A percentile compares a stretch with the other conserved stretches of the same genome.
phyloP scores from a whole-genome alignment of 202 grass and related monocot genomes.

The Zoysia matrella region DNA sequence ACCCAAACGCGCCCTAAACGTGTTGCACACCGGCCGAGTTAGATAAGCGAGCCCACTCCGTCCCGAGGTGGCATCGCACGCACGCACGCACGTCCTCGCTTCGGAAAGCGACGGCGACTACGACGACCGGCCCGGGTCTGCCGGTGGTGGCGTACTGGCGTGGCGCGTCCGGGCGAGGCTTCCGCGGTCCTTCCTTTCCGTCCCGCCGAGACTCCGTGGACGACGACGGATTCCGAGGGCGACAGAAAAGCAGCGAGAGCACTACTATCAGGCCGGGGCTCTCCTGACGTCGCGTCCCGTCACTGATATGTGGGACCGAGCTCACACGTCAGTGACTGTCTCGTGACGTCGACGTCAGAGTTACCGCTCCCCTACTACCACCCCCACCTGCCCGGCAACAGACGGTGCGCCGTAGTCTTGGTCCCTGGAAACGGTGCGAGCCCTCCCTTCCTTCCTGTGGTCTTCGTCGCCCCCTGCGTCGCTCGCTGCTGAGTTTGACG shows the following conservation, averaged over 20 bases:
- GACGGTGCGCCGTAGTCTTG: background rate
- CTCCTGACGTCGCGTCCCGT: no score
- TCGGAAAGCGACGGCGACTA: background rate
- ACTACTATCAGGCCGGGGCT: background rate
- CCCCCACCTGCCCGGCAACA: background rate
- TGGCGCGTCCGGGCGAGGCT: background rate
- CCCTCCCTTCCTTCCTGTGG: background rate
- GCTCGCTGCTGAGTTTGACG: background rate
- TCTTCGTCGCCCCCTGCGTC: background rate
- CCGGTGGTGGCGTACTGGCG: conserved; percentile 1
- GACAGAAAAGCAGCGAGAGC: background rate
- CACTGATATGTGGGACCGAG: no score
- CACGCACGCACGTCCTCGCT: no score
- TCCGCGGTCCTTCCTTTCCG: background rate
- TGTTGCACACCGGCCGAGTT: background rate
- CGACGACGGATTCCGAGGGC: background rate
- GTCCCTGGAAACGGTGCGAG: no score
- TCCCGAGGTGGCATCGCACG: no score
- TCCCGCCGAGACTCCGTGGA: no score
- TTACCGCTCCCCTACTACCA: no score
- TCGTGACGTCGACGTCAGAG: no score
- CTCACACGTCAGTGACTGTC: no score
- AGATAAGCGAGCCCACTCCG: background rate
- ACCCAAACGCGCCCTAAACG: background rate
- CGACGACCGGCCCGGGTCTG: background rate